These are phyloP conservation scores for Diphasiastrum complanatum DNA, from an alignment of 83 land plant genomes.

Conservation along the genomic window DNA sequence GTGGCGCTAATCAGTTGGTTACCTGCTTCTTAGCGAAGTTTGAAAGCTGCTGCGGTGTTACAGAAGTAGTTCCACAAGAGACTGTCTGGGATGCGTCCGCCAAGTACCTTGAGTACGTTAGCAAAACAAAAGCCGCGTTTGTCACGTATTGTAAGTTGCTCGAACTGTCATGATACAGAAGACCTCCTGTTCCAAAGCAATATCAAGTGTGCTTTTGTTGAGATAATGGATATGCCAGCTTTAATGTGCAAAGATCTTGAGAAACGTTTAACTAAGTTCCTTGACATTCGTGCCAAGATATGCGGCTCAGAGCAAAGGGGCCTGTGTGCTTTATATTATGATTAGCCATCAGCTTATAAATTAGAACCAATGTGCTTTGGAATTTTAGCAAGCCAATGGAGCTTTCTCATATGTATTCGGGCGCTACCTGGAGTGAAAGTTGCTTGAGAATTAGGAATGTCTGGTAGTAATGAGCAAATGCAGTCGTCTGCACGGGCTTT, in stretches of 20 bases:
- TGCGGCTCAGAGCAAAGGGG: neutral
- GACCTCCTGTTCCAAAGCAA: conserved; percentile 2
- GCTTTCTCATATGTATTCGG: too few relatives aligned
- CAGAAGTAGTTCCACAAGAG: neutral
- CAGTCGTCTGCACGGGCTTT: conserved; percentile 14
- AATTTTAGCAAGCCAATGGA: neutral
- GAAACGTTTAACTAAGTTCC: too few relatives aligned
- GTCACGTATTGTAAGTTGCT: conserved; percentile 13
- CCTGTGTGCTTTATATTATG: neutral
- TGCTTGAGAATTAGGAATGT: too few relatives aligned
- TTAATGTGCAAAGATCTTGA: too few relatives aligned
- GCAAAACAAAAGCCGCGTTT: too few relatives aligned
- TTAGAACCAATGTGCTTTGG: conserved; percentile 3
- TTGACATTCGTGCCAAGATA: too few relatives aligned
- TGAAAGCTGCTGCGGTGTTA: neutral
- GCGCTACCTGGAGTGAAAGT: too few relatives aligned
- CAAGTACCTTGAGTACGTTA: conserved; percentile 5
- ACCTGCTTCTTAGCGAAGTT: conserved; percentile 12
- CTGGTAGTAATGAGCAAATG: too few relatives aligned
- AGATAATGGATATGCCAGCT: too few relatives aligned
- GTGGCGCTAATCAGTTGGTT: neutral
- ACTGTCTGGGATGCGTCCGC: neutral
- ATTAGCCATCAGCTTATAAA: neutral
- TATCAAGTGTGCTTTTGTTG: too few relatives aligned
- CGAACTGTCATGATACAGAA: conserved; percentile 5